Conservation (phyloP, 192 early-diverging fungal species). For the Kappamyces sp. region DNA sequence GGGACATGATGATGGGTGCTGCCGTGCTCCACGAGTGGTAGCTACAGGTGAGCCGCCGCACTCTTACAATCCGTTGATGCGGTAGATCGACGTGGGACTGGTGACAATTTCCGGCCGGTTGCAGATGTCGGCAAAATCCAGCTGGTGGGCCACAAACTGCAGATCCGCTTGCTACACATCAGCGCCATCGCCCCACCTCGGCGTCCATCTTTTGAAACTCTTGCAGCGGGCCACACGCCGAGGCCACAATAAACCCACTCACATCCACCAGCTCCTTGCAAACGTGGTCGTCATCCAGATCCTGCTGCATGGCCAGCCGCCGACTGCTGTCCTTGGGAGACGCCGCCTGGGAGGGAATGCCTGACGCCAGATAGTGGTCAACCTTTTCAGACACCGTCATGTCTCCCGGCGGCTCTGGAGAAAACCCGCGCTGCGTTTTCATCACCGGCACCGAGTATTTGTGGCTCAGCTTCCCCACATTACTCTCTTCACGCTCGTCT, state of each 20-base stretch:
- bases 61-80: slow-evolving; percentile 45
- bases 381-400: slow-evolving; percentile 42
- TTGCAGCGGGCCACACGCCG: slow-evolving; percentile 6
- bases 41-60: slow-evolving; percentile 18
- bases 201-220: slow-evolving; percentile 1
- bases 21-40: slow-evolving; percentile 61
- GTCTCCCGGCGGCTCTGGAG: not conserved
- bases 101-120: slow-evolving; percentile 47
- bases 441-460: not conserved
- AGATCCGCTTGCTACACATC: slow-evolving; percentile 26
- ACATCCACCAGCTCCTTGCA: slow-evolving; percentile 20
- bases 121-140: slow-evolving; percentile 51
- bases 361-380: slow-evolving; percentile 34
- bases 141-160: slow-evolving; percentile 42
- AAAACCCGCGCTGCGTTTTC: not conserved
- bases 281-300: slow-evolving; percentile 18
- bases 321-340: slow-evolving; percentile 13
- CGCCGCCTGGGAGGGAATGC: too few relatives aligned
- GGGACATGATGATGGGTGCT: slow-evolving; percentile 53
- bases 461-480: slow-evolving; percentile 15
- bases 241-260: slow-evolving; percentile 15
- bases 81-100: slow-evolving; percentile 48
- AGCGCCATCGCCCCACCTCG: not conserved
- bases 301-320: slow-evolving; percentile 20
- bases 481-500: slow-evolving; percentile 22